Percentiles rank a stretch among this genome's conserved stretches.
Evolutionary conservation across 2,329 filamentous ascomycete genomes (phyloP).

Genomic region (Raffaelea deltoideospora): DNA sequence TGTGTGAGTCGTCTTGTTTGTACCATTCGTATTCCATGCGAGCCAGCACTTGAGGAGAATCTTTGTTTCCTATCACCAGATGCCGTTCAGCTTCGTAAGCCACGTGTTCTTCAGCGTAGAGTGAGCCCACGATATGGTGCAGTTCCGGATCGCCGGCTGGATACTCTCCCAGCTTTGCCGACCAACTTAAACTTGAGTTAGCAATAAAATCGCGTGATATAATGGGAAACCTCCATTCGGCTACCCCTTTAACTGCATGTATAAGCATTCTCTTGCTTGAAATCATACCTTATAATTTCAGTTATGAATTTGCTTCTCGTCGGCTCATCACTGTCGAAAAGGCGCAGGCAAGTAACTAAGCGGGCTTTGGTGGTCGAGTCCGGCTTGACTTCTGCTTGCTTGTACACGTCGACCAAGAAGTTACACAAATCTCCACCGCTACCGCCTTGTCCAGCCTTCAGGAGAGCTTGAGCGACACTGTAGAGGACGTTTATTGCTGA

Average conservation of each 20-base stretch:
- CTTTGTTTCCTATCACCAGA: constrained; percentile 73
- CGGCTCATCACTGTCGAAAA: constrained; percentile 72
- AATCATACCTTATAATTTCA: constrained; percentile 61
- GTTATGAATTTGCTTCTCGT: constrained; percentile 84
- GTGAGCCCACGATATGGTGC: constrained; percentile 75
- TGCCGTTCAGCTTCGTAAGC: constrained; percentile 89
- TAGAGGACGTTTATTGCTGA: constrained; percentile 78
- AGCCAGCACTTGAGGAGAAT: constrained; percentile 67
- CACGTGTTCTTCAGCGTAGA: constrained; percentile 89
- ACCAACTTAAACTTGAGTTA: constrained; percentile 46
- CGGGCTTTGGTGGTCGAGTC: constrained; percentile 61
- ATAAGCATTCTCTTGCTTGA: background rate
- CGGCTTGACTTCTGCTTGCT: constrained; percentile 65
- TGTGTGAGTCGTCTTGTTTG: constrained; percentile 72
- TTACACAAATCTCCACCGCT: constrained; percentile 83
- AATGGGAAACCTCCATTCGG: too few species aligned
- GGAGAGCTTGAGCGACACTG: constrained; percentile 68
- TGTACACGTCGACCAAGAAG: constrained; percentile 80
- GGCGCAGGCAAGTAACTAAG: constrained; percentile 61
- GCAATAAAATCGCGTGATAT: background rate
- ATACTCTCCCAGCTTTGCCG: constrained; percentile 67
- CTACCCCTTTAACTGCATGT: too few species aligned
- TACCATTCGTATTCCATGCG: constrained; percentile 92
- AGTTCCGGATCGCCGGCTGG: constrained; percentile 88
- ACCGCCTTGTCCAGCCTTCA: constrained; percentile 85